Evolutionary conservation across 306 rosid genomes (phyloP), one percentile per base, ranked within the genome.

Genomic region (Rosa multiflora): DNA sequence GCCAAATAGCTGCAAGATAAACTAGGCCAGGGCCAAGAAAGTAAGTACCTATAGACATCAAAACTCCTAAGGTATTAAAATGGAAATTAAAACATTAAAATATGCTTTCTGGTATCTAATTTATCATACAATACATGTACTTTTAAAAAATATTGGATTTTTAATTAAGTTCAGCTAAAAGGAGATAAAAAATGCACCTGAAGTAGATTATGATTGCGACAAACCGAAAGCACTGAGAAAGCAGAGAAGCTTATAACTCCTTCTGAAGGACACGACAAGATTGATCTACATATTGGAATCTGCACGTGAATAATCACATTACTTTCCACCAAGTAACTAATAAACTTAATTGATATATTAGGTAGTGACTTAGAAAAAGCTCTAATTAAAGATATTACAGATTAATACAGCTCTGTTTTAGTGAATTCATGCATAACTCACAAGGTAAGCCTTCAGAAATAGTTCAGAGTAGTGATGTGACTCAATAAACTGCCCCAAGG

Each of bases 231-330:
- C 71, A 89, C 89, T 4, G 94, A 88, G 85, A 84, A 91, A 78
- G 97, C 97, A 46, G 98, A 90, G 83, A 91, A 90, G 84, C 90
- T 87, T 87, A 88, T 20, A 75, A 94, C 92, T 52, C 92, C 89
- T 74, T 91, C 91, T 64, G 91, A 74, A 56, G 94, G 78, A 75
- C 92, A 90, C 14, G 92, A 91, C 94, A 97, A 94, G 71, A 91
- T 89, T 32, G 37, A 0, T 2, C 37, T 32, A 32, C 37, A 32
- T 2, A 32, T 32, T 32, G 37, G 37, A 32, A 32, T 32, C 37
- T 32, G 37, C 37, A 32, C 3, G 37, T 32, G 37, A 32, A 32
- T 32, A 2, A 32, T 32, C 37, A 32, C 3, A 32, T 32, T 32
- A 32, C 37, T 32, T 32, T 32, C 37, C 37, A 32, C 37, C 37